A percentile compares a stretch with the other conserved stretches of the same genome.
These are phyloP conservation scores for Durio zibethinus DNA, from an alignment of 345 rosid genomes.

Conservation along the genomic window DNA sequence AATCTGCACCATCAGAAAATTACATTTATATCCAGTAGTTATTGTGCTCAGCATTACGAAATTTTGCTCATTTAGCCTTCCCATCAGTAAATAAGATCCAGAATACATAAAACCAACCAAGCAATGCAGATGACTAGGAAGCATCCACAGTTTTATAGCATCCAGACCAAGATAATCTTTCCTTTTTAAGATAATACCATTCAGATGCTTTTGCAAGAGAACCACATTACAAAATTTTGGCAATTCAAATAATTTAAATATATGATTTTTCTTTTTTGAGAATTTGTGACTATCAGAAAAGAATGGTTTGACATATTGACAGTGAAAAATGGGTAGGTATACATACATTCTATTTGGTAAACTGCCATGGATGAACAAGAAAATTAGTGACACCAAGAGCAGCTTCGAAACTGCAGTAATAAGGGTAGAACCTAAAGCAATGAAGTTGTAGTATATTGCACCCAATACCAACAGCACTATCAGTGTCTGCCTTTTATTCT, in stretches of 20 bases:
- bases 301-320: conserved; percentile 2
- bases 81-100: not conserved
- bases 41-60: not conserved
- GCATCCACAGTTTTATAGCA: not conserved
- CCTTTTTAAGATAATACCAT: not conserved
- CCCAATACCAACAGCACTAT: conserved; percentile 44
- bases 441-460: conserved; percentile 62
- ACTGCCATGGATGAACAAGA: conserved; percentile 74
- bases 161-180: not conserved
- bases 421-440: conserved; percentile 57
- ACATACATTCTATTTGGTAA: conserved; percentile 82
- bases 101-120: not conserved
- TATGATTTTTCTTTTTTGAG: not conserved
- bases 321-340: conserved; percentile 11
- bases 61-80: not conserved
- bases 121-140: not conserved
- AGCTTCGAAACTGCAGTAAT: conserved; percentile 64
- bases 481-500: conserved; percentile 64
- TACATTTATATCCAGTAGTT: not conserved
- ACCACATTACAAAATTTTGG: not conserved
- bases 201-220: not conserved
- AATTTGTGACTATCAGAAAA: not conserved
- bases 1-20: conserved; percentile 52
- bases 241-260: not conserved
- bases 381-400: conserved; percentile 47